Conservation (phyloP, 257 asterid genomes). For the Craterostigma plantagineum region DNA sequence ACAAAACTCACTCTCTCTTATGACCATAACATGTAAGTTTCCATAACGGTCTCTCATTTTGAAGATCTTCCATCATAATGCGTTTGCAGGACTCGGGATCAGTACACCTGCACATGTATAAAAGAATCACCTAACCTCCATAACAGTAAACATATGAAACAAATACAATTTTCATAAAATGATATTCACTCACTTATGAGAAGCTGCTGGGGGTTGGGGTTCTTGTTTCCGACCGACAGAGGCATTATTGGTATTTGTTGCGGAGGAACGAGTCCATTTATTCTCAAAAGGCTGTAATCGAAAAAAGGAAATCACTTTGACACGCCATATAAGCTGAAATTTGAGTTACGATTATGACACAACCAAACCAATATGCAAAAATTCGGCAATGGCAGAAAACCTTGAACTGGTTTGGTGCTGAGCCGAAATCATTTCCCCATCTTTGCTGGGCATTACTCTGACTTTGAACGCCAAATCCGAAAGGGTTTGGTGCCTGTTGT, state of each 20-base stretch:
- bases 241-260: constrained; percentile 20
- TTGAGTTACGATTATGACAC: neutral
- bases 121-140: constrained; percentile 13
- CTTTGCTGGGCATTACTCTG: constrained; percentile 37
- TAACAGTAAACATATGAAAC: constrained; percentile 4
- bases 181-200: constrained; percentile 42
- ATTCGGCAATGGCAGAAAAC: constrained; percentile 16
- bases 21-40: constrained; percentile 88
- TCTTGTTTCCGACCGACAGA: constrained; percentile 36
- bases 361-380: neutral
- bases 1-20: constrained; percentile 33
- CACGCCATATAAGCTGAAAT: neutral
- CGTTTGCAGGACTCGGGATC: constrained; percentile 71
- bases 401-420: constrained; percentile 50
- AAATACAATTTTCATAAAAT: constrained; percentile 6
- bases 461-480: constrained; percentile 56
- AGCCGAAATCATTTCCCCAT: constrained; percentile 35
- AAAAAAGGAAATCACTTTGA: constrained; percentile 9
- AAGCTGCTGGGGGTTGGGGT: constrained; percentile 34
- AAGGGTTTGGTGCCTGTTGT: constrained; percentile 50
- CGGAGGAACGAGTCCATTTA: constrained; percentile 58
- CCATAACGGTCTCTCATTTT: constrained; percentile 76
- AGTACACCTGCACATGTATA: constrained; percentile 49
- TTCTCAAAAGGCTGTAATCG: constrained; percentile 57
- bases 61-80: constrained; percentile 38